Conservation (phyloP, 2,329 filamentous ascomycete genomes). For the Penicillium occitanis region DNA sequence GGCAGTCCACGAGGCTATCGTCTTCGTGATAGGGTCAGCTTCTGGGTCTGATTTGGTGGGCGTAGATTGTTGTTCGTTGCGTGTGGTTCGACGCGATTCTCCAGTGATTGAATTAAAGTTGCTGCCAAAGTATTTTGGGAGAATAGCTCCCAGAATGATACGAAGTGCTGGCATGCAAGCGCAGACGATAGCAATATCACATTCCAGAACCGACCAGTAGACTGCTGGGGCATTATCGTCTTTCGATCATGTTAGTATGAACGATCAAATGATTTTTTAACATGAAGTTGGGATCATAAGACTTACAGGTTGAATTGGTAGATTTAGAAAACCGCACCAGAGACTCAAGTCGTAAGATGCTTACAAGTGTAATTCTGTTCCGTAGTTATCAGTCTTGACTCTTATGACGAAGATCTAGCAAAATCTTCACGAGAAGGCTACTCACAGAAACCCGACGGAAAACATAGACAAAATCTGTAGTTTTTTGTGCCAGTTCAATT, state of each 20-base stretch:
- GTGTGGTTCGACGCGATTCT: not conserved
- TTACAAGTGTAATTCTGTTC: constrained; percentile 43
- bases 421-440: not conserved
- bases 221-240: constrained; percentile 37
- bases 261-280: not conserved
- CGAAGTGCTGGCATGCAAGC: constrained; percentile 38
- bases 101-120: constrained; percentile 18
- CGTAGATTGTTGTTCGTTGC: not conserved
- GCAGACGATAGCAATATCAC: constrained; percentile 48
- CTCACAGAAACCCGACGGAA: constrained; percentile 48
- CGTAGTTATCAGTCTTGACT: not conserved
- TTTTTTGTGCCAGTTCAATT: constrained; percentile 52
- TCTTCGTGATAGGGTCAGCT: constrained; percentile 13
- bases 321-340: constrained; percentile 44
- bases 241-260: constrained; percentile 20
- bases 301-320: constrained; percentile 38
- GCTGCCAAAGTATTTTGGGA: constrained; percentile 20
- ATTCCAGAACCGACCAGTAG: constrained; percentile 46
- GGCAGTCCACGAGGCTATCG: constrained; percentile 6
- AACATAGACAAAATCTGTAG: constrained; percentile 54
- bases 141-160: constrained; percentile 19
- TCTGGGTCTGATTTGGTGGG: constrained; percentile 18
- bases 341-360: constrained; percentile 42
- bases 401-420: not conserved
- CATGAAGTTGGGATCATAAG: not conserved